Base-by-base conservation (phyloP, 2,329 filamentous ascomycete genomes). In the Ploettnerulaceae sp. region DNA sequence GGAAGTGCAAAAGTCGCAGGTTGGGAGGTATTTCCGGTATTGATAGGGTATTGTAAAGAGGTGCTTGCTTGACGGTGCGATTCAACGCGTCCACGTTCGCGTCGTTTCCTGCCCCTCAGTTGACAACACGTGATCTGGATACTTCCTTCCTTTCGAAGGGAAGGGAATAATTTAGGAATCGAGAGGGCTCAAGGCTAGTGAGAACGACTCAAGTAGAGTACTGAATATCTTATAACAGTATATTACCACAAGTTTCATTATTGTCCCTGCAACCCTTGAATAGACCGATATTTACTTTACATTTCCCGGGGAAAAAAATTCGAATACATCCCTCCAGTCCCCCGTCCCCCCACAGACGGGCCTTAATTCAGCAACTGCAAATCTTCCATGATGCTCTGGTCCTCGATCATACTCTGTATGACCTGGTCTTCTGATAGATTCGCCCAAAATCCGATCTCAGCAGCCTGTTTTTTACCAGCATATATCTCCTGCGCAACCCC, bases 401-500 rank as follows among this genome's bases (percentile, higher is more conserved):
- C 61, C 24, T 61, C 59, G 33, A 60, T 56, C 56, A 63, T 58
- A 33, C 52, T 55, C 36, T 55, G 46, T 45, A 63, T 57, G 7
- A 62, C 57, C n/a, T 61, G 60, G 5, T 63, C 62, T 14, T 64
- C 51, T 1, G 54, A 45, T 7, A 62, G 51, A 35, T 50, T 52
- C 1, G 49, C 37, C 62, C 62, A 64, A 26, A 53, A 57, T 3
- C 59, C 58, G 26, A 49, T 33, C 38, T 63, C 61, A 9, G 54
- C 55, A 3, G 57, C 56, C 22, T 56, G 48, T 39, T 63, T 63
- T 52, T 63, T 62, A 1, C 55, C 47, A 4, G 52, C 45, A 37
- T 57, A 83, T 39, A 91, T 82, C 57, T 89, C 84, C 59, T 86
- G 79, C n/a, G 88, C 86, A 14, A 93, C 86, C 7, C 79, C 79